phyloP scores from a whole-genome alignment of 2,329 filamentous ascomycete genomes.

The Apiospora koreana region DNA sequence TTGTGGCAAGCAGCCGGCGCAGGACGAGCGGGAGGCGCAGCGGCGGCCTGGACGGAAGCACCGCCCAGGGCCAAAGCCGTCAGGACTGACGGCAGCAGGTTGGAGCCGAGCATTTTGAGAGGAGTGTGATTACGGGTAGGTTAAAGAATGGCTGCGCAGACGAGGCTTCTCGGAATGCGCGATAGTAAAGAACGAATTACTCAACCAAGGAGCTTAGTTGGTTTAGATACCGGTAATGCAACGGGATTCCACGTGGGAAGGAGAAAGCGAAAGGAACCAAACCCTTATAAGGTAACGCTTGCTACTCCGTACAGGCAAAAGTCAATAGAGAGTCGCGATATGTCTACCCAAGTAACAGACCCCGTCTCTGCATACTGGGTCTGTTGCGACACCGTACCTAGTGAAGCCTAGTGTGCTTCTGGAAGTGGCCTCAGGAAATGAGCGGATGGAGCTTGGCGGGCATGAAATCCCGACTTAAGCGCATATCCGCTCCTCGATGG shows the following conservation, averaged over 20 bases:
- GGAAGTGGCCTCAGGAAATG: background rate
- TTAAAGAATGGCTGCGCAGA: background rate
- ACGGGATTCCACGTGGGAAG: background rate
- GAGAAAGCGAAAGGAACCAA: background rate
- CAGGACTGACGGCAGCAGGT: background rate
- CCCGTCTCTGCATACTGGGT: background rate
- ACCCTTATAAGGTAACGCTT: background rate
- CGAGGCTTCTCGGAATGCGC: background rate
- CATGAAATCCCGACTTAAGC: background rate
- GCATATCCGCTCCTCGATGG: background rate
- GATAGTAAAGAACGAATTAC: background rate
- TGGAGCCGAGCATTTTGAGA: background rate
- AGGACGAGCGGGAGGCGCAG: background rate
- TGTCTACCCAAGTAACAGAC: background rate
- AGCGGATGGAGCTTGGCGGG: background rate
- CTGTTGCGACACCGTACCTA: background rate
- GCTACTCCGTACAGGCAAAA: too few relatives aligned
- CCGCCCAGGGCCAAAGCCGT: background rate
- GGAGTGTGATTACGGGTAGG: too few relatives aligned
- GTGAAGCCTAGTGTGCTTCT: background rate
- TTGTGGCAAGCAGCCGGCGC: constrained; percentile 3
- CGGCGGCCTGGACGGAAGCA: constrained; percentile 1
- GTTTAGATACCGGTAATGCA: background rate
- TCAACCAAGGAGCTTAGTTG: background rate
- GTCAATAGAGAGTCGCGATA: background rate